Conservation (phyloP, 345 rosid genomes). For the Gossypium stocksii region DNA sequence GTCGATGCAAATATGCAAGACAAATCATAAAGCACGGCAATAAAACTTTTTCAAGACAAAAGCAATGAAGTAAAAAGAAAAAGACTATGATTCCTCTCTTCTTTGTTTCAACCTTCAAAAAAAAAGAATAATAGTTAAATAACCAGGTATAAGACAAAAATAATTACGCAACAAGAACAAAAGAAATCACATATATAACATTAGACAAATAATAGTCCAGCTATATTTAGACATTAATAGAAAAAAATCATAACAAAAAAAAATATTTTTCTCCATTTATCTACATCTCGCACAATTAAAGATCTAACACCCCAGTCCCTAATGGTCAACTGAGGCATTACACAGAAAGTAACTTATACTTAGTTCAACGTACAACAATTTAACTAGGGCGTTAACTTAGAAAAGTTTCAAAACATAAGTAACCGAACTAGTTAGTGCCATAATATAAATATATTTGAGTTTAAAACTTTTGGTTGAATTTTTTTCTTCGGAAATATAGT, state of each 20-base stretch:
- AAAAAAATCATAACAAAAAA: not conserved
- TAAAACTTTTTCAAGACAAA: not conserved
- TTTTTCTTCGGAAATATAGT: no score
- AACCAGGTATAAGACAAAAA: not conserved
- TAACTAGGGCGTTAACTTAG: no score
- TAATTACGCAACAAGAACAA: not conserved
- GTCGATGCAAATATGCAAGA: not conserved
- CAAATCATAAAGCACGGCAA: not conserved
- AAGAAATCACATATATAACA: not conserved
- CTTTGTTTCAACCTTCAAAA: not conserved
- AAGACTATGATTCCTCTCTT: not conserved
- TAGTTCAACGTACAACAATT: no score
- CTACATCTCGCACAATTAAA: not conserved
- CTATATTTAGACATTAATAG: not conserved
- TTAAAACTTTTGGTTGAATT: no score
- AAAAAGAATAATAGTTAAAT: not conserved
- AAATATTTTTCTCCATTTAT: not conserved
- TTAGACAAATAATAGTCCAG: not conserved
- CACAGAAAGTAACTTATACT: no score
- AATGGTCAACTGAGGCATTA: no score
- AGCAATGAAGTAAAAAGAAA: not conserved
- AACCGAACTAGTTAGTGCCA: no score
- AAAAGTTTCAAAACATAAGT: no score
- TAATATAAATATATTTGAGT: no score
- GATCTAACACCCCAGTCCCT: no score